Base-by-base conservation (phyloP, 176 grass and related monocot species). In the Carex myosuroides region DNA sequence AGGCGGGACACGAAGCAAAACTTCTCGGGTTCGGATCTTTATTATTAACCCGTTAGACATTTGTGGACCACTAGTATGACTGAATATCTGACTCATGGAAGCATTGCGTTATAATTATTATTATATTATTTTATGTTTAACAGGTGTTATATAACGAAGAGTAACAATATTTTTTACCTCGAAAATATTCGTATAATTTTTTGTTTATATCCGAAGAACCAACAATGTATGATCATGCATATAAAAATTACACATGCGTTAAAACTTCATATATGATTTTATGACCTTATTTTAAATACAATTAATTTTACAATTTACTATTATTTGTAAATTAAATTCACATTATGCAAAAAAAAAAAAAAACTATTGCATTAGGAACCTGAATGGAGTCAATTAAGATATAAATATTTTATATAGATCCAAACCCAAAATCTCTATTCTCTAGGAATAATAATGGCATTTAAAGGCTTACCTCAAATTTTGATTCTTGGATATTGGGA, bases 1-100 rank as follows among this genome's bases (percentile, higher is more conserved):
- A 95, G 83, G 87, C 86, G 79, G 79, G 86, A 70, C 66, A 77
- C 55, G 58, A 82, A 84, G 71, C 72, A 62, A 88, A 91, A 61
- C 85, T 78, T 88, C 75, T 91, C 94, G 91, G 94, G 87, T 91
- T 82, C 79, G 29, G 82, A 87, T 83, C 61, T 48, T 26, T 3
- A 46, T 9, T 1, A 32, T 17, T 1, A 53, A 83, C 20, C 80
- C 80, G 80, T 50, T 67, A 83, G 3, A 13, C 20, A 68, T 18
- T 24, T 44, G 80, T 26, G 39, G 42, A 13, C 11, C 57, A 52
- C 46, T 50, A 50, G 46, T 50, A 12, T 46, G 1, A 9, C 44
- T 8, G 1, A 9, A 0, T 8, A 46, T 46, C 42, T 46, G 42
- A 9, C 42, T 46, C 8, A 46, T 46, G 42, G 8, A 46, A 46